phyloP scores from a whole-genome alignment of 1,284 basidiomycete species.

The Porogramme epimiltina region DNA sequence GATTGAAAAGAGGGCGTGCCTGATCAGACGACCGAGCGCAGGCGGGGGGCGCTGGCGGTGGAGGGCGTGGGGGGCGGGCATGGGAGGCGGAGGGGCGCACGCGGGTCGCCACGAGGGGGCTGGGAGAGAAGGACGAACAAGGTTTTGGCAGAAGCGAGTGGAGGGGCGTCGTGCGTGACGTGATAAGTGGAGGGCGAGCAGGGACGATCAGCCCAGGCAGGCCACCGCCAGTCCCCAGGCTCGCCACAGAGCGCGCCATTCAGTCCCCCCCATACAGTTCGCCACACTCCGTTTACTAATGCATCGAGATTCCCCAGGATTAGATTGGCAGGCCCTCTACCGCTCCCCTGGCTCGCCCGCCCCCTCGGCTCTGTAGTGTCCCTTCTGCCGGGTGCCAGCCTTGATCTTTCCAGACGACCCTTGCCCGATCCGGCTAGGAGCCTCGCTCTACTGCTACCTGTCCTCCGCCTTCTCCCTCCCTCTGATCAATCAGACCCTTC shows the following conservation, averaged over 20 bases:
- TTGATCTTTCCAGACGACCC: slow-evolving; percentile 15
- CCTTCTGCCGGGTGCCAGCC: slow-evolving; percentile 13
- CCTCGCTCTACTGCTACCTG: slow-evolving; percentile 15
- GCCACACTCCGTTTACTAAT: too few species aligned
- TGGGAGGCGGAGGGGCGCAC: slow-evolving; percentile 1
- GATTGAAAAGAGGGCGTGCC: slow-evolving; percentile 12
- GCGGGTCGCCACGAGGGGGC: slow-evolving; percentile 10
- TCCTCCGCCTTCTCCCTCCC: slow-evolving; percentile 13
- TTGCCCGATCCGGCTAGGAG: slow-evolving; percentile 23
- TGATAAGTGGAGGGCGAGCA: slow-evolving; percentile 4
- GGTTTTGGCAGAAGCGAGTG: slow-evolving; percentile 1
- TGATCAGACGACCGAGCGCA: slow-evolving; percentile 17
- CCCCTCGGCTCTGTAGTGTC: slow-evolving; percentile 13
- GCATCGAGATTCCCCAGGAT: slow-evolving; percentile 20
- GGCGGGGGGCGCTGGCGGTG: neutral
- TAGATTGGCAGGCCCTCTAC: slow-evolving; percentile 20
- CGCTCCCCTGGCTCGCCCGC: slow-evolving; percentile 8
- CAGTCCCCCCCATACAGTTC: too few species aligned
- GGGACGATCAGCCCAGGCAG: slow-evolving; percentile 18
- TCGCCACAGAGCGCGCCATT: neutral
- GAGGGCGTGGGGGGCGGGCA: neutral
- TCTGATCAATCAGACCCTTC: slow-evolving; percentile 18
- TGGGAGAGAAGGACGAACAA: slow-evolving; percentile 1
- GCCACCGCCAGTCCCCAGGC: too few species aligned
- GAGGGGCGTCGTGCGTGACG: neutral